Evolutionary conservation across 305 asterid species (phyloP).

Genomic region (Fraxinus albicans): DNA sequence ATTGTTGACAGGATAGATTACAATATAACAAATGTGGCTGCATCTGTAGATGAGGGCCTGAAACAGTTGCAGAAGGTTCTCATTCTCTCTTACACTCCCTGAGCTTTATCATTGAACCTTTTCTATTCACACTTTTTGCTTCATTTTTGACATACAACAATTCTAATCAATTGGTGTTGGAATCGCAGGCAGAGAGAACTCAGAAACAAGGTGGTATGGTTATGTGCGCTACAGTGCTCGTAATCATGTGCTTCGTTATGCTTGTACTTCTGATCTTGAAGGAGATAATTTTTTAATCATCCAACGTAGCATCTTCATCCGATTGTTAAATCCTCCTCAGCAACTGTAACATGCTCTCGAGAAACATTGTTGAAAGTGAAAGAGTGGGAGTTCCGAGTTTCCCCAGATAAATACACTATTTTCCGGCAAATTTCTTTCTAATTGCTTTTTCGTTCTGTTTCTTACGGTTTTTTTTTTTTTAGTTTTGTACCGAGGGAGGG

Average conservation of each 20-base stretch:
- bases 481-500: slow-evolving; percentile 20
- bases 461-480: neutral
- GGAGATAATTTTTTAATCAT: slow-evolving; percentile 58
- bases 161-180: slow-evolving; percentile 2
- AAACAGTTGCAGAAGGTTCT: slow-evolving; percentile 92
- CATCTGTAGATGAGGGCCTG: slow-evolving; percentile 94
- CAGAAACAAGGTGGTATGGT: slow-evolving; percentile 95
- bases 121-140: neutral
- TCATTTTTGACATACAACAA: neutral
- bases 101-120: neutral
- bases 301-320: slow-evolving; percentile 9
- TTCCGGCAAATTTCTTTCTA: slow-evolving; percentile 17
- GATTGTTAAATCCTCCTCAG: slow-evolving; percentile 17
- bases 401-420: slow-evolving; percentile 9
- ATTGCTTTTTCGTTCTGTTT: slow-evolving; percentile 10
- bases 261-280: slow-evolving; percentile 78
- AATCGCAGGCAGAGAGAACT: slow-evolving; percentile 85
- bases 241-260: slow-evolving; percentile 84
- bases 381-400: slow-evolving; percentile 21
- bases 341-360: neutral
- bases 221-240: slow-evolving; percentile 76
- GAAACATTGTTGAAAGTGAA: slow-evolving; percentile 2
- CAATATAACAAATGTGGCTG: slow-evolving; percentile 91
- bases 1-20: slow-evolving; percentile 96
- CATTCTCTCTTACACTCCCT: slow-evolving; percentile 12